Evolutionary conservation across 768 basidiomycete genomes (phyloP).

Genomic region (Filobasidium wieringae): DNA sequence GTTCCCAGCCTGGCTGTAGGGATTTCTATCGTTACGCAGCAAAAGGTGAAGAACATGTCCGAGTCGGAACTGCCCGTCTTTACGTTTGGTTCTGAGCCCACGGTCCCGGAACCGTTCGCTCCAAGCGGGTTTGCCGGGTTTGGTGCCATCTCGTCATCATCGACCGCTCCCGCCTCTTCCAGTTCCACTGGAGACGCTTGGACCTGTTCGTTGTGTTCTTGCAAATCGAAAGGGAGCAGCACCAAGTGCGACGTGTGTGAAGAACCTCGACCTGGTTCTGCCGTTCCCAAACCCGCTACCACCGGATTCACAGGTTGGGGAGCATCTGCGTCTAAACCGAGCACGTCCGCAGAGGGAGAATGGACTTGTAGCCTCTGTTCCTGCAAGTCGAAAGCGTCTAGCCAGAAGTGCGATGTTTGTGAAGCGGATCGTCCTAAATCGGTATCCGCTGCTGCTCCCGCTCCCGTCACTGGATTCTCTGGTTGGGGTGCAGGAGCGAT

Average conservation of each 20-base stretch:
- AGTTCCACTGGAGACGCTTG: neutral
- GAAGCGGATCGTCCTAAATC: neutral
- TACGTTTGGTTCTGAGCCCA: neutral
- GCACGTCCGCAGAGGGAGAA: neutral
- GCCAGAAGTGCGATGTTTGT: constrained; percentile 11
- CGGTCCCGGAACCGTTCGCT: neutral
- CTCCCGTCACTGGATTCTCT: constrained; percentile 3
- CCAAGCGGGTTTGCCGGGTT: constrained; percentile 12
- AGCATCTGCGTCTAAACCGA: neutral
- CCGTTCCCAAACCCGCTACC: neutral
- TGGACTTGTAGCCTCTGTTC: constrained; percentile 6
- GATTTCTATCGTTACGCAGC: constrained; percentile 2
- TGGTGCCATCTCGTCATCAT: neutral
- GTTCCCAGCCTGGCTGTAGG: neutral
- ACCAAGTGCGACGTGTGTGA: constrained; percentile 14
- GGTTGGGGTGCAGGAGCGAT: constrained; percentile 4
- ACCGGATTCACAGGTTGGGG: constrained; percentile 12
- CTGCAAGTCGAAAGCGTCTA: neutral
- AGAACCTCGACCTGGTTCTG: neutral
- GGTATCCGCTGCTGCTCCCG: neutral
- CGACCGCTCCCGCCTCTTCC: neutral
- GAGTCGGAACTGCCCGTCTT: neutral
- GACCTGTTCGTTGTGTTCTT: constrained; percentile 2
- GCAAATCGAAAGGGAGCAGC: neutral
- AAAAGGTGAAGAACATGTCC: neutral